phyloP scores from a whole-genome alignment of 2,329 filamentous ascomycete genomes.

The Beauveria sp. region DNA sequence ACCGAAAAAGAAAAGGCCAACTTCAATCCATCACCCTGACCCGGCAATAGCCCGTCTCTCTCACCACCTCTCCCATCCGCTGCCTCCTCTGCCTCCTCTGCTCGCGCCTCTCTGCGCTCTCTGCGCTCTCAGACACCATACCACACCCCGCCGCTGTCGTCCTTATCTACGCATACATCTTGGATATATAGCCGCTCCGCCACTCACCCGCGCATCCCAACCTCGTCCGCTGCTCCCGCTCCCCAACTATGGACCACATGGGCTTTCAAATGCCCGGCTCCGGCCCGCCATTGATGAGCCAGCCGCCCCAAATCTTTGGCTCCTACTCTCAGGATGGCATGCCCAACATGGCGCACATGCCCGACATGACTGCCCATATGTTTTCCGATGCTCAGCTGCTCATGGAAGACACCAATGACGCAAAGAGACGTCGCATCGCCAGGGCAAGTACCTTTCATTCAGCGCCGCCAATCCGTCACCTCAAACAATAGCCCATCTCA shows the following conservation, averaged over 20 bases:
- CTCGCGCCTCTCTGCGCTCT: too few species aligned
- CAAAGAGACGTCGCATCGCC: conserved; percentile 83
- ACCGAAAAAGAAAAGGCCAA: too few species aligned
- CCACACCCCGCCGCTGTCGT: neutral
- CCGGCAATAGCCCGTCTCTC: too few species aligned
- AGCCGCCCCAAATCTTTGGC: conserved; percentile 63
- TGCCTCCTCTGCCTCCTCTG: too few species aligned
- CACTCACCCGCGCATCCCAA: neutral
- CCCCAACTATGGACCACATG: conserved; percentile 41
- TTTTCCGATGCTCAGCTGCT: conserved; percentile 49
- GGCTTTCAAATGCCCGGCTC: conserved; percentile 52
- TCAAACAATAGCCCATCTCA: neutral
- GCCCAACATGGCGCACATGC: conserved; percentile 43
- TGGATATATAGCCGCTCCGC: neutral
- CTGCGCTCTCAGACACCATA: neutral
- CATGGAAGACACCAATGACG: conserved; percentile 64
- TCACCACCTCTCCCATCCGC: too few species aligned
- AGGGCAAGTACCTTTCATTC: conserved; percentile 50
- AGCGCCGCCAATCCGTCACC: neutral
- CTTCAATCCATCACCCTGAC: too few species aligned
- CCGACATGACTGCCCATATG: conserved; percentile 53
- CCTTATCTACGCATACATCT: neutral
- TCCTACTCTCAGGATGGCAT: conserved; percentile 54
- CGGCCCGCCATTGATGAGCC: conserved; percentile 51
- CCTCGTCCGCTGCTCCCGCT: neutral